Percentiles rank a stretch among this genome's conserved stretches.
These are phyloP conservation scores for Parastagonospora nodorum DNA, from an alignment of 2,329 filamentous ascomycete genomes.

Conservation along the genomic window DNA sequence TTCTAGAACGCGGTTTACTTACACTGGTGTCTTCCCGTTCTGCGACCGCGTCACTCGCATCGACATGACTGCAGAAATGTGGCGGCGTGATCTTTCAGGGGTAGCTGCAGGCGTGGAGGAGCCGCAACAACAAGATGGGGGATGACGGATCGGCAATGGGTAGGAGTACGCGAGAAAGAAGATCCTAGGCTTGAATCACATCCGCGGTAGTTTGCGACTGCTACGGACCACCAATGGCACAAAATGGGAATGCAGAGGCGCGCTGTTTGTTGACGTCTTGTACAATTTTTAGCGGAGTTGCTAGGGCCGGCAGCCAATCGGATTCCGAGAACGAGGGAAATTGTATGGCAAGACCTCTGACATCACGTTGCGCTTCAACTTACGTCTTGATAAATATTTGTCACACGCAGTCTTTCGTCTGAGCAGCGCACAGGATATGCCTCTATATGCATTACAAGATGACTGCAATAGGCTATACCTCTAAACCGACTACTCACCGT, in stretches of 20 bases:
- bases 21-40: constrained; percentile 56
- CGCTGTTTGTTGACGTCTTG: constrained; percentile 29
- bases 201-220: not conserved
- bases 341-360: too few relatives aligned
- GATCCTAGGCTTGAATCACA: not conserved
- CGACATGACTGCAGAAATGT: constrained; percentile 36
- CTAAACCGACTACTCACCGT: too few relatives aligned
- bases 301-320: constrained; percentile 8
- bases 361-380: too few relatives aligned
- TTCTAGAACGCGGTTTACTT: constrained; percentile 18
- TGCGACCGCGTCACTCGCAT: constrained; percentile 53
- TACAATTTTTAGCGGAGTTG: constrained; percentile 13
- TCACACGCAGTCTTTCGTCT: too few relatives aligned
- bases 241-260: constrained; percentile 1
- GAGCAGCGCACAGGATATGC: too few relatives aligned
- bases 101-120: not conserved
- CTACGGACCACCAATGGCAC: constrained; percentile 12
- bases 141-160: not conserved
- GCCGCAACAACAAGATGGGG: not conserved
- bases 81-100: constrained; percentile 21
- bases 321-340: too few relatives aligned
- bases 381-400: too few relatives aligned
- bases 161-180: not conserved
- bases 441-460: too few relatives aligned
- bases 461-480: too few relatives aligned